Conservation (phyloP, 306 rosid genomes). For the Begonia masoniana region DNA sequence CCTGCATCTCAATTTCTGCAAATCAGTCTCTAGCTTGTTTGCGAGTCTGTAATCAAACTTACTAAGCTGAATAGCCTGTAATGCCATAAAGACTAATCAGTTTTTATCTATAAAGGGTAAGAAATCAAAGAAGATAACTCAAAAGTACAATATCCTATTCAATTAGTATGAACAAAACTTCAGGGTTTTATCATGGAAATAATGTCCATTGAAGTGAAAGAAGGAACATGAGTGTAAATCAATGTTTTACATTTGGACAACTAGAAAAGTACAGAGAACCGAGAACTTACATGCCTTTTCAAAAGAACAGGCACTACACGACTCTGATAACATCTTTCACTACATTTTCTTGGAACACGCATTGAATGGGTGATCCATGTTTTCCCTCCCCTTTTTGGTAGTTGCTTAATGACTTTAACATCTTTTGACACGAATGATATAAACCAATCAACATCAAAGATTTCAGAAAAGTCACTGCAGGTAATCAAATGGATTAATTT, state of each 20-base stretch:
- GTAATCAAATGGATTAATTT: conserved; percentile 18
- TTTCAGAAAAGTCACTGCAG: conserved; percentile 92
- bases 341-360: conserved; percentile 98
- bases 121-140: conserved; percentile 3
- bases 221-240: too few relatives aligned
- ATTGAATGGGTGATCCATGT: conserved; percentile 44
- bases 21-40: conserved; percentile 75
- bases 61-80: conserved; percentile 90
- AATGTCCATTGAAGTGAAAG: too few relatives aligned
- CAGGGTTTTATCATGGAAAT: too few relatives aligned
- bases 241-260: not conserved
- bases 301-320: conserved; percentile 80
- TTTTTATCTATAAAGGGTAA: conserved; percentile 16
- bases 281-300: conserved; percentile 83
- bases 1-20: conserved; percentile 91
- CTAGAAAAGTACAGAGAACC: conserved; percentile 19
- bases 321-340: conserved; percentile 72
- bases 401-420: conserved; percentile 75
- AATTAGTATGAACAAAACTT: too few relatives aligned
- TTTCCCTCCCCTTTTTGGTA: conserved; percentile 64
- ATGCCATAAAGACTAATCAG: conserved; percentile 22
- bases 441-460: conserved; percentile 85
- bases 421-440: conserved; percentile 61
- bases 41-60: conserved; percentile 97
- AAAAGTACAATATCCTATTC: too few relatives aligned